Conservation (phyloP, 257 asterid genomes). For the Solanum appendiculatum region DNA sequence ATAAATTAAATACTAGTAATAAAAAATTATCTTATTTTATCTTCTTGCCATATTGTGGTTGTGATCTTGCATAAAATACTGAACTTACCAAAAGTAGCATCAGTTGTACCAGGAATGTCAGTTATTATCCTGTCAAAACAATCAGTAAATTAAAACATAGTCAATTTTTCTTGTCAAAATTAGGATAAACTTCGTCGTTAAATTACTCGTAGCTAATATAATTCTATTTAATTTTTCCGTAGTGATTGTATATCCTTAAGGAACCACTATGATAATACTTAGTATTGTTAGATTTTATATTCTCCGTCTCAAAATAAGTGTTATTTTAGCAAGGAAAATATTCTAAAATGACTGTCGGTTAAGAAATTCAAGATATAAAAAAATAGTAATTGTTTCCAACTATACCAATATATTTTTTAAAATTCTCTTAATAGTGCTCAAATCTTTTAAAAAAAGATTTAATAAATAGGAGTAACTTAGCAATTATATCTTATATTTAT, state of each 20-base stretch:
- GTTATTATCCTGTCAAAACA: constrained; percentile 42
- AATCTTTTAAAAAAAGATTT: neutral
- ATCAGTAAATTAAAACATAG: neutral
- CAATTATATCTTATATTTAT: too few species aligned
- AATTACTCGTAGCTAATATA: neutral
- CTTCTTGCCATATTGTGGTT: neutral
- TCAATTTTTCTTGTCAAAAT: neutral
- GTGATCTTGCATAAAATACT: neutral
- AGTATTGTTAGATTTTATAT: neutral
- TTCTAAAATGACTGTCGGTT: rapidly evolving
- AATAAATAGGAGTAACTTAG: neutral
- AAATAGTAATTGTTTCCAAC: neutral
- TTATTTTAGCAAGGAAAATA: neutral
- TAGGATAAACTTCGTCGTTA: neutral
- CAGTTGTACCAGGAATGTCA: constrained; percentile 90
- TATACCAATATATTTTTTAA: neutral
- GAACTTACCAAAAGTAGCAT: constrained; percentile 73
- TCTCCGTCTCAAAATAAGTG: neutral
- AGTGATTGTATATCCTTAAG: neutral
- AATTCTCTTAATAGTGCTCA: neutral
- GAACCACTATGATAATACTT: neutral
- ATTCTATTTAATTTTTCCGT: neutral
- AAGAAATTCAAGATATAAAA: neutral
- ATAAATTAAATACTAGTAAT: neutral
- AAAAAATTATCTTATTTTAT: neutral